Evolutionary conservation across 2,329 filamentous ascomycete species (phyloP).

Genomic region (Parascedosporium putredinis): DNA sequence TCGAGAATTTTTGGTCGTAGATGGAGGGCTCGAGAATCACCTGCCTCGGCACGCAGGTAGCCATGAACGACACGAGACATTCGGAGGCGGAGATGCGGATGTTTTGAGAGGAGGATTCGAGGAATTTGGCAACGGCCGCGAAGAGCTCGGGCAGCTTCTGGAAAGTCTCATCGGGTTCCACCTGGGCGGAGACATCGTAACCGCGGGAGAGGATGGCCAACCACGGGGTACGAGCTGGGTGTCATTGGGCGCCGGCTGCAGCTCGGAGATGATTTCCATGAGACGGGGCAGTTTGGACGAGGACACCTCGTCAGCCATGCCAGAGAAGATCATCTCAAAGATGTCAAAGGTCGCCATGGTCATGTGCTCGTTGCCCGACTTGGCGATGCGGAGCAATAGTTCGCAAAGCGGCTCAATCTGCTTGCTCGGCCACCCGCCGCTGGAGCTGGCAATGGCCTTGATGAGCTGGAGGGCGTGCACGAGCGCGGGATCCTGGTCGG

Average conservation of each 20-base stretch:
- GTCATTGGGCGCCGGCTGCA: slow-evolving; percentile 86
- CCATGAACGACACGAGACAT: slow-evolving; percentile 85
- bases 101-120: slow-evolving; percentile 81
- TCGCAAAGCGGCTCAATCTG: slow-evolving; percentile 92
- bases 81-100: slow-evolving; percentile 92
- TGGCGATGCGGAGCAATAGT: slow-evolving; percentile 76
- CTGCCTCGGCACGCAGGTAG: slow-evolving; percentile 74
- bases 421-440: slow-evolving; percentile 90
- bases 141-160: slow-evolving; percentile 82
- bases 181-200: slow-evolving; percentile 84
- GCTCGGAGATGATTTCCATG: slow-evolving; percentile 81
- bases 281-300: slow-evolving; percentile 83
- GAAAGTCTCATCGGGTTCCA: slow-evolving; percentile 85
- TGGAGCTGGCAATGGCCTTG: slow-evolving; percentile 77
- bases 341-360: slow-evolving; percentile 95
- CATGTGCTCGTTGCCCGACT: slow-evolving; percentile 87
- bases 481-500: slow-evolving; percentile 66
- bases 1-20: slow-evolving; percentile 80
- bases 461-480: slow-evolving; percentile 90
- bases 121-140: slow-evolving; percentile 65
- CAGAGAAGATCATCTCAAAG: slow-evolving; percentile 91
- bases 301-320: slow-evolving; percentile 78
- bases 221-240: slow-evolving; percentile 94
- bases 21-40: slow-evolving; percentile 82
- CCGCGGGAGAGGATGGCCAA: slow-evolving; percentile 89